phyloP scores from a whole-genome alignment of 805 yeast genomes.

The Groenewaldozyma salmanticensis region DNA sequence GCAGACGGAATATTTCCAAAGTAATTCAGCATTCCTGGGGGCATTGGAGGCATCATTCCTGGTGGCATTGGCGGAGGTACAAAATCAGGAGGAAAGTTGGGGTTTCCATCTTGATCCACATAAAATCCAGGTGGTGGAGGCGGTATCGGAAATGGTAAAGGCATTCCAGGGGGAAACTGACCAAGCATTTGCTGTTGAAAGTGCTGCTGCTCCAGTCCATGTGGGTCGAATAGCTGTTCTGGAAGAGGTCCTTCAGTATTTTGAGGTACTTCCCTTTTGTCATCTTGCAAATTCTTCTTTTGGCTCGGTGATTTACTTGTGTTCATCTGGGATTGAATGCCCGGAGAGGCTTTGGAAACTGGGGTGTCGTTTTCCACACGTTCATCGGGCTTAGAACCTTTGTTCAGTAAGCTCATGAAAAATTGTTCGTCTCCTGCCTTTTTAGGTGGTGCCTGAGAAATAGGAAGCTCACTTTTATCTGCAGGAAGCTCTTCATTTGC shows the following conservation, averaged over 20 bases:
- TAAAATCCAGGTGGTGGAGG: slow-evolving; percentile 16
- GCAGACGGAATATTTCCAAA: no score
- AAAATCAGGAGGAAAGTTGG: slow-evolving; percentile 8
- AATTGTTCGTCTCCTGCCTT: slow-evolving; percentile 14
- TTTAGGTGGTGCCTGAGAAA: slow-evolving; percentile 1
- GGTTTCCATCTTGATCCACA: slow-evolving; percentile 10
- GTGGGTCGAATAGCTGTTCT: slow-evolving; percentile 2
- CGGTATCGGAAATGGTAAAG: slow-evolving; percentile 6
- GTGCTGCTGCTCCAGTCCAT: slow-evolving; percentile 4
- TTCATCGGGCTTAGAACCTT: no score
- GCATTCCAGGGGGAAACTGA: slow-evolving; percentile 5
- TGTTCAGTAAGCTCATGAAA: slow-evolving; percentile 18
- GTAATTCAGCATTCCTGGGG: no score
- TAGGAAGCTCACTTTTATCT: neutral
- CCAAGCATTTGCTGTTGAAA: slow-evolving; percentile 2
- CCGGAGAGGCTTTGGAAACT: neutral
- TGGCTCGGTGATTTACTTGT: neutral
- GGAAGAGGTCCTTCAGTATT: no score
- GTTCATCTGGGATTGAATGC: neutral
- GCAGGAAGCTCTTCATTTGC: slow-evolving; percentile 1
- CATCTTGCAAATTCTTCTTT: neutral
- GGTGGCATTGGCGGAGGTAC: slow-evolving; percentile 12
- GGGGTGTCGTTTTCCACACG: neutral
- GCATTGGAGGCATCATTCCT: slow-evolving; percentile 8
- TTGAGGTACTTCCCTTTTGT: neutral